Base-by-base conservation (phyloP, 805 yeast genomes). In the Pichia sporocuriosa region DNA sequence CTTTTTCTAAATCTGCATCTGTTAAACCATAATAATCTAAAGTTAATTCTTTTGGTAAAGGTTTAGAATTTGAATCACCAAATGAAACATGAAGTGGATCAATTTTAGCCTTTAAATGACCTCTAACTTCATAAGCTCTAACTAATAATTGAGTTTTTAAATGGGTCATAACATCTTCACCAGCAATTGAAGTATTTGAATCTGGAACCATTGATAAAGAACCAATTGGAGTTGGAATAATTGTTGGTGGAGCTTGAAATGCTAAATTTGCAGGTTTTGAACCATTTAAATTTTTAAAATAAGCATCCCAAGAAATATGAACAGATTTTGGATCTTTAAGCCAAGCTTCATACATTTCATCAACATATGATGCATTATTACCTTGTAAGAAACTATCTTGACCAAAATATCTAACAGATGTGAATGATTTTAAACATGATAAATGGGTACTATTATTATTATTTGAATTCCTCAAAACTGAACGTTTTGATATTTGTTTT, bases 61-160 rank as follows among this genome's bases (percentile, higher is more conserved):
- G 68, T 39, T 67, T 62, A 11, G 60, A 49, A 31, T 52, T 52
- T 56, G 76, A 77, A 57, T 78, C 84, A 54, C 93, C 97, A 59
- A 80, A 85, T 16, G 89, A 78, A 58, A 90, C 84, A 28, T 84
- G 90, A 59, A 93, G 71, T n/a, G 99, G 99, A 66, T 93, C 99
- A 48, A 88, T 81, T 55, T 80, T 82, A 35, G 97, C 97, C 70
- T 85, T 86, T 65, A 81, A 84, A 66, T 93, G 99, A 53, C 98
- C 99, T 67, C 97, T 81, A 40, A 93, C 98, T 71, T 93, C 98
- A 69, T 89, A 93, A 24, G 98, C 98, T 66, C 99, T 84, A 49
- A 94, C 97, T 56, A 93, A 74, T 55, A 93, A 77, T 73, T 93
- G 99, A 15, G 88, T 94, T 66, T 93, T 93, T 72, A 93, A 77